A percentile compares a stretch with the other conserved stretches of the same genome.
Evolutionary conservation across 352 stramenopile genomes (phyloP).

Genomic region (Thalassiosira livingstoniorum): DNA sequence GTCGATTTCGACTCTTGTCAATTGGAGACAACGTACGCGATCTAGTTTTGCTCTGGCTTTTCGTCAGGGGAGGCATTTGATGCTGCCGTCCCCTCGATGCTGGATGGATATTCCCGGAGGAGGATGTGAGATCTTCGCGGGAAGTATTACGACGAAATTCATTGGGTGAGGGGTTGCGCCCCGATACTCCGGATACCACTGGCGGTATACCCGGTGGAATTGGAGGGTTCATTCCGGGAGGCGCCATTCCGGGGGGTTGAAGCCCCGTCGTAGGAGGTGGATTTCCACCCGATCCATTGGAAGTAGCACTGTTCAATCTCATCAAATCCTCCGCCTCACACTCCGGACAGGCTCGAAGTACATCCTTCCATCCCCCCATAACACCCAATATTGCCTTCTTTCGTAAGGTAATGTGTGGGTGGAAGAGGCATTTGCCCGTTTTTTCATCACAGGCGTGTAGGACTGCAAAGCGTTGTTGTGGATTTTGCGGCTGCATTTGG

Average conservation of each 20-base stretch:
- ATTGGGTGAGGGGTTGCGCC: too few species aligned
- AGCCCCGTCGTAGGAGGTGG: too few species aligned
- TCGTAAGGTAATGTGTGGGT: slow-evolving; percentile 51
- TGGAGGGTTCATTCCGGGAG: too few species aligned
- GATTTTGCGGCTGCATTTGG: slow-evolving; percentile 2
- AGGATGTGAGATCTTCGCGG: too few species aligned
- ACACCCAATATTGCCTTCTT: slow-evolving; percentile 58
- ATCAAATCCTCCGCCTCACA: slow-evolving; percentile 45
- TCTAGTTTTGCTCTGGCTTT: slow-evolving; percentile 7
- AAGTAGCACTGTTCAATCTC: neutral
- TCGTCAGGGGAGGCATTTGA: too few species aligned
- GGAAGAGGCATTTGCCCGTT: slow-evolving; percentile 56
- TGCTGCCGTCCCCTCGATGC: too few species aligned
- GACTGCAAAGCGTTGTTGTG: slow-evolving; percentile 22
- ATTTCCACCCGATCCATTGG: neutral
- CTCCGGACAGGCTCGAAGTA: slow-evolving; percentile 43
- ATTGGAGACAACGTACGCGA: slow-evolving; percentile 28
- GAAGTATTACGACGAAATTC: too few species aligned
- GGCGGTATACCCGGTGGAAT: too few species aligned
- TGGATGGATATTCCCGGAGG: too few species aligned
- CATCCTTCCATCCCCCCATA: slow-evolving; percentile 56
- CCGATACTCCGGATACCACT: too few species aligned
- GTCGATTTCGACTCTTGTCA: slow-evolving; percentile 12
- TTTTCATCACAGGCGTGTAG: slow-evolving; percentile 56
- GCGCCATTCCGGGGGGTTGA: too few species aligned